Percentiles rank a stretch among this genome's conserved stretches.
Evolutionary conservation across 805 yeast species (phyloP).

Genomic region (Pichia paraexigua): DNA sequence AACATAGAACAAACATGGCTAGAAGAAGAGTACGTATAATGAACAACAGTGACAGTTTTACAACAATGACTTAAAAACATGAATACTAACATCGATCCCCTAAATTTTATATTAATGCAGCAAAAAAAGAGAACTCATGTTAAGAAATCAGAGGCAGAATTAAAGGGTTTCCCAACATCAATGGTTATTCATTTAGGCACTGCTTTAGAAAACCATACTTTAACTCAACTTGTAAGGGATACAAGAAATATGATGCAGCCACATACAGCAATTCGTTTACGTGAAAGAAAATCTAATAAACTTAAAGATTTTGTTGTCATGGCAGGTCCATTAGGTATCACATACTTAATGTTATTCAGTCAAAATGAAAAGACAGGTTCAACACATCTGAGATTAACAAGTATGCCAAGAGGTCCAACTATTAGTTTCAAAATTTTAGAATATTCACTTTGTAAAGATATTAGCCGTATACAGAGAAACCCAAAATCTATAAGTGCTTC

Average conservation of each 20-base stretch:
- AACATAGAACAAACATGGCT: slow-evolving; percentile 18
- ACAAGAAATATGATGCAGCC: slow-evolving; percentile 92
- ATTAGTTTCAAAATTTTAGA: slow-evolving; percentile 68
- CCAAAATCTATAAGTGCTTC: slow-evolving; percentile 75
- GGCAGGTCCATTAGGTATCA: slow-evolving; percentile 95
- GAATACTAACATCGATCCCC: background rate
- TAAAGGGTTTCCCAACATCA: slow-evolving; percentile 74
- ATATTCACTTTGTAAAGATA: slow-evolving; percentile 79
- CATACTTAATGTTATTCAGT: slow-evolving; percentile 80
- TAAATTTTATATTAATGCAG: slow-evolving; percentile 19
- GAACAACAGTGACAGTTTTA: no score
- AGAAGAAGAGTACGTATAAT: slow-evolving; percentile 30
- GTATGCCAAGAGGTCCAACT: slow-evolving; percentile 93
- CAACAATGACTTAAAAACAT: no score
- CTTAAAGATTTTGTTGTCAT: slow-evolving; percentile 93
- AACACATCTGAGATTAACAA: slow-evolving; percentile 73
- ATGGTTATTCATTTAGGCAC: slow-evolving; percentile 87
- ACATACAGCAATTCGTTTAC: slow-evolving; percentile 82
- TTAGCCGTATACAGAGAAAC: slow-evolving; percentile 54
- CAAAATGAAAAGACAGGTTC: slow-evolving; percentile 73
- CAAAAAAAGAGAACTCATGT: slow-evolving; percentile 84
- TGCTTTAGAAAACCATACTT: slow-evolving; percentile 67
- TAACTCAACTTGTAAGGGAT: slow-evolving; percentile 79
- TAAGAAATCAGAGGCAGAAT: slow-evolving; percentile 53
- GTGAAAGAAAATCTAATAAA: slow-evolving; percentile 81